Conservation (phyloP, 108 stramenopile species). For the Cyclostephanos invisitatus region DNA sequence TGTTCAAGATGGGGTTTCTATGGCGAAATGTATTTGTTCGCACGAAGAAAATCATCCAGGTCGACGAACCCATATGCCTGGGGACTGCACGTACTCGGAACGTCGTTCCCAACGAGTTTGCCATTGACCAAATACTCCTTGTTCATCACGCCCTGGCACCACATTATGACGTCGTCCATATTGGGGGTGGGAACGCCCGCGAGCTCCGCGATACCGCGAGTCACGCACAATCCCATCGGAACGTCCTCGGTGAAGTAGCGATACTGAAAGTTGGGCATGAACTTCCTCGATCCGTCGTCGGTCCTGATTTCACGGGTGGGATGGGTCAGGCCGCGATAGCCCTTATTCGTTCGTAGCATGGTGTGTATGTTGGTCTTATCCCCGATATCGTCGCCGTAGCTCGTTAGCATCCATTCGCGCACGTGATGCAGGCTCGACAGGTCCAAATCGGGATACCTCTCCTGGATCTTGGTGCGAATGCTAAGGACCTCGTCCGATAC, state of each 20-base stretch:
- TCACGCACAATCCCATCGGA: conserved; percentile 60
- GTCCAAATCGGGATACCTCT: conserved; percentile 47
- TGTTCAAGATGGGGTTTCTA: background rate
- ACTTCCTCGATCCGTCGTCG: conserved; percentile 33
- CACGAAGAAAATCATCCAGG: conserved; percentile 53
- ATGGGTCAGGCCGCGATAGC: conserved; percentile 58
- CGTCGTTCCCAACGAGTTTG: conserved; percentile 48
- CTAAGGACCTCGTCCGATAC: conserved; percentile 57
- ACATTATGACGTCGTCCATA: conserved; percentile 59
- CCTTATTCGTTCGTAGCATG: conserved; percentile 58
- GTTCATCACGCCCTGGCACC: conserved; percentile 57
- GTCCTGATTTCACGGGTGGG: conserved; percentile 46
- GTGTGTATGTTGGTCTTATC: conserved; percentile 59
- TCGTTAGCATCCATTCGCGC: conserved; percentile 54
- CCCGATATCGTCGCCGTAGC: conserved; percentile 58
- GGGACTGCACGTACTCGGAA: conserved; percentile 45
- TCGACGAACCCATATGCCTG: conserved; percentile 55
- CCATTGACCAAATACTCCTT: conserved; percentile 60
- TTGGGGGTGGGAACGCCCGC: conserved; percentile 57
- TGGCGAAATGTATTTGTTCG: conserved; percentile 34
- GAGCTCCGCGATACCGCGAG: conserved; percentile 59
- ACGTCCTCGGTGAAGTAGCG: conserved; percentile 68
- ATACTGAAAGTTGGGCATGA: conserved; percentile 60
- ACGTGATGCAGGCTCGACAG: conserved; percentile 48
- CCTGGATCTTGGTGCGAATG: conserved; percentile 27